Evolutionary conservation across 371 early-diverging fungal species (phyloP).

Genomic region (Mucor piriformis): DNA sequence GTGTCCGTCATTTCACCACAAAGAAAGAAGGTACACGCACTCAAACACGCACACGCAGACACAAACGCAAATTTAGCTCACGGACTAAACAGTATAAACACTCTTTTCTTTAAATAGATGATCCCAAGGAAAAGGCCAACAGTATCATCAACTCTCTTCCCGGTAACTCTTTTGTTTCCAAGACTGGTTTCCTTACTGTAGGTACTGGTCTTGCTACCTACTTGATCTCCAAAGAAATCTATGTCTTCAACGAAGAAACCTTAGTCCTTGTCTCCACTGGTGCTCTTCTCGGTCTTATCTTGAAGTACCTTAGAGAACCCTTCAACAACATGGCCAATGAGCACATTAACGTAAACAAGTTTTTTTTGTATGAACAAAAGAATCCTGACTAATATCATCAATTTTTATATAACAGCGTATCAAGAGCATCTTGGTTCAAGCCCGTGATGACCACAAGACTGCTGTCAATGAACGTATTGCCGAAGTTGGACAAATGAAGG

Average conservation of each 20-base stretch:
- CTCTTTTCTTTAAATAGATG: conserved; percentile 28
- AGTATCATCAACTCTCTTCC: conserved; percentile 92
- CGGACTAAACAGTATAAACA: background rate
- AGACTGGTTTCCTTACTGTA: conserved; percentile 88
- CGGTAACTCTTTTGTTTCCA: conserved; percentile 84
- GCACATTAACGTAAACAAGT: conserved; percentile 63
- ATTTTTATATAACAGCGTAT: conserved; percentile 60
- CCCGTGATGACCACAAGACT: conserved; percentile 90
- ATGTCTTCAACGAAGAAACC: conserved; percentile 93
- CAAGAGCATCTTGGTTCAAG: conserved; percentile 77
- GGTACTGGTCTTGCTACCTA: conserved; percentile 86
- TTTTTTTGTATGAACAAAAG: background rate
- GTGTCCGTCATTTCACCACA: conserved; percentile 32
- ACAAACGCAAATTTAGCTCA: background rate
- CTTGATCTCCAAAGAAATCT: conserved; percentile 95
- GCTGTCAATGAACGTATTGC: conserved; percentile 87
- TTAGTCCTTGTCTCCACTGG: conserved; percentile 75
- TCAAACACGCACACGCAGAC: too few species aligned
- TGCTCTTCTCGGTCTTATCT: conserved; percentile 76
- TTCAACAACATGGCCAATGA: conserved; percentile 86
- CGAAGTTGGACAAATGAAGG: conserved; percentile 89
- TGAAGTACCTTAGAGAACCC: conserved; percentile 82
- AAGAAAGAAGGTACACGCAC: conserved; percentile 28
- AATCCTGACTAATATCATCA: background rate
- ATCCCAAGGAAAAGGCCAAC: conserved; percentile 78